Base-by-base conservation (phyloP, 495 filamentous ascomycete species). In the Pseudevernia furfuracea region DNA sequence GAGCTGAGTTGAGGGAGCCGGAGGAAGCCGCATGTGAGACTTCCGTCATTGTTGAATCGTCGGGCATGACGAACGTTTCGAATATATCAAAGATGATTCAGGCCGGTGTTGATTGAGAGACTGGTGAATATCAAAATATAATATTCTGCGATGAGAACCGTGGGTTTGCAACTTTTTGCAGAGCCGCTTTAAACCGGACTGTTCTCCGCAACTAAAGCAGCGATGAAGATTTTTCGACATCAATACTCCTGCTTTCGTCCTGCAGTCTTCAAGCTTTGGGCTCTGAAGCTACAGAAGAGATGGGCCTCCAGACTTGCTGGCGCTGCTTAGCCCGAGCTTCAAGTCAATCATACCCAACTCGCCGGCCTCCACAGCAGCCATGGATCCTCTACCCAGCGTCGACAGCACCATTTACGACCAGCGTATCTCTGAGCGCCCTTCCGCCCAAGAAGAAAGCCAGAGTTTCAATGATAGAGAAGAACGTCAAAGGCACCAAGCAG, bases 251-350 rank as follows among this genome's bases (percentile, higher is more conserved):
- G 14, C 19, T 10, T 41, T 15, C 10, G 10, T 11, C 23, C 7
- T 43, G 17, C 17, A 2, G 28, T 10, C 7, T 28, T 17, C 7
- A 56, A n/a, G 19, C 36, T 43, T 32, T 23, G 11, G 4, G 25
- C 11, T 2, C 37, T 15, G n/a, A 3, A 62, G 19, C 32, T 68
- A 71, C 15, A 34, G 6, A 14, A 55, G 17, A 72, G 72, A 90
- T 90, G 88, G 85, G 83, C 73, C 86, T 84, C 66, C 75, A 83
- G 59, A 83, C 80, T 67, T 87, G 87, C 78, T 84, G 85, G 81
- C 80, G 84, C 76, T 89, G 86, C 75, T 81, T 90, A 65, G 78
- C 81, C 68, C 73, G 81, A 77, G 76, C 81, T 75, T 78, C 82
- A 72, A 37, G 34, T 46, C 63, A 44, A n/a, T 28, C 58, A 34